Evolutionary conservation across 257 asterid species (phyloP).

Genomic region (Penstemon davidsonii): DNA sequence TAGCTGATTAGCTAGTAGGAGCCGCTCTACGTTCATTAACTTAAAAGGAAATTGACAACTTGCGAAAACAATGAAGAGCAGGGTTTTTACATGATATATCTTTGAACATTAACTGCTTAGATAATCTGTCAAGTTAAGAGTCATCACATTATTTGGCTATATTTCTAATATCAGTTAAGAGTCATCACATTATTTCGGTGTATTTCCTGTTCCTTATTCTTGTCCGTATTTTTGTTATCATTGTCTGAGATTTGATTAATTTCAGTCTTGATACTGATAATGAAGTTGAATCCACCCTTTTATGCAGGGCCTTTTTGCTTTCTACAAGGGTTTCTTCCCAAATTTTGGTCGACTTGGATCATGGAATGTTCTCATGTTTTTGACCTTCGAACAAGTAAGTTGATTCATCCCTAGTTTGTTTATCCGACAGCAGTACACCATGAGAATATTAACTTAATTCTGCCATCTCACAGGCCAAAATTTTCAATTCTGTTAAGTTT

Average conservation of each 20-base stretch:
- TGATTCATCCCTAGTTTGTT: slow-evolving; percentile 16
- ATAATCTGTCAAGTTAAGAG: slow-evolving; percentile 10
- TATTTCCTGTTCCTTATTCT: background rate
- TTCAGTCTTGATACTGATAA: slow-evolving; percentile 12
- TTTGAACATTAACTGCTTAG: background rate
- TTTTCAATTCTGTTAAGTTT: background rate
- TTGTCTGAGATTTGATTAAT: slow-evolving; percentile 12
- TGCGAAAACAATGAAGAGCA: background rate
- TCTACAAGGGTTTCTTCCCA: slow-evolving; percentile 88
- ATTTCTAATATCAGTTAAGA: too few species aligned
- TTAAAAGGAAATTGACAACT: background rate
- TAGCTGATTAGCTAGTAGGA: too few species aligned
- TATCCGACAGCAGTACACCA: background rate
- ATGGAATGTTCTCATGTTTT: slow-evolving; percentile 88
- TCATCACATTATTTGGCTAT: background rate
- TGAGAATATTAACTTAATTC: slow-evolving; percentile 1
- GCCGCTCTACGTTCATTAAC: too few species aligned
- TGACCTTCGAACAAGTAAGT: slow-evolving; percentile 77
- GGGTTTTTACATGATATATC: background rate
- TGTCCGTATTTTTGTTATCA: background rate
- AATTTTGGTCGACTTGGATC: slow-evolving; percentile 77
- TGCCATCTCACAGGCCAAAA: background rate
- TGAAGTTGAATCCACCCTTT: slow-evolving; percentile 18
- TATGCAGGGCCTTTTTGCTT: slow-evolving; percentile 73
- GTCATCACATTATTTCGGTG: too few species aligned